Base-by-base conservation (phyloP, 768 basidiomycete species). In the Boletus huronensis region DNA sequence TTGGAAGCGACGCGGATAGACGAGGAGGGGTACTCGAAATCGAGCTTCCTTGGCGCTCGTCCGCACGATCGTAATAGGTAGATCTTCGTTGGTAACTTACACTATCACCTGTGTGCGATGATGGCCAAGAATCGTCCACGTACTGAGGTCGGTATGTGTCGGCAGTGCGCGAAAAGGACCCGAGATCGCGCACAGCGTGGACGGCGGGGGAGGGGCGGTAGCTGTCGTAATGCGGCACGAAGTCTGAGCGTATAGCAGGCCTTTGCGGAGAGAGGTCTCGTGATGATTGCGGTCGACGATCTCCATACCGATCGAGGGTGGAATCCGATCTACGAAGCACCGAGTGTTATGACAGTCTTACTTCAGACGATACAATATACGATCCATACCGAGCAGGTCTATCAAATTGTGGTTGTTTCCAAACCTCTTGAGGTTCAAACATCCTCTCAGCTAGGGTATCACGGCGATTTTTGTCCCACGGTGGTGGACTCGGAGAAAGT, bases 351-450 rank as follows among this genome's bases (percentile, higher is more conserved):
- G 42, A 54, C 36, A 50, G 59, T 53, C 48, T 61, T 64, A 65
- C 65, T 59, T 64, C 47, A 45, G 53, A 50, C 35, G 41, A 58
- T 55, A 47, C 39, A 56, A 75, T 73, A 64, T 71, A 77, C 78
- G 59, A 64, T 59, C 77, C 80, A 43, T 68, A 64, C 58, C 77
- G 72, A 34, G 48, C 29, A 29, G 74, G 64, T 60, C 77, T 75
- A 61, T 83, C 81, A 46, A 62, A 62, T 60, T 82, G 82, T 9
- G 72, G 69, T 58, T 85, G 80, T 64, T 84, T 87, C 88, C 88
- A 89, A 31, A 74, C 70, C 19, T 86, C 83, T 32, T 85, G 86
- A 31, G 88, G 86, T 64, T 90, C 88, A 63, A 89, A 83, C 75
- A 83, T 81, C 58, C 85, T 76, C 55, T 79, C 73, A 13, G 76